These are phyloP conservation scores for Curvularia verruculosa DNA, from an alignment of 2,329 filamentous ascomycete genomes.

Conservation along the genomic window DNA sequence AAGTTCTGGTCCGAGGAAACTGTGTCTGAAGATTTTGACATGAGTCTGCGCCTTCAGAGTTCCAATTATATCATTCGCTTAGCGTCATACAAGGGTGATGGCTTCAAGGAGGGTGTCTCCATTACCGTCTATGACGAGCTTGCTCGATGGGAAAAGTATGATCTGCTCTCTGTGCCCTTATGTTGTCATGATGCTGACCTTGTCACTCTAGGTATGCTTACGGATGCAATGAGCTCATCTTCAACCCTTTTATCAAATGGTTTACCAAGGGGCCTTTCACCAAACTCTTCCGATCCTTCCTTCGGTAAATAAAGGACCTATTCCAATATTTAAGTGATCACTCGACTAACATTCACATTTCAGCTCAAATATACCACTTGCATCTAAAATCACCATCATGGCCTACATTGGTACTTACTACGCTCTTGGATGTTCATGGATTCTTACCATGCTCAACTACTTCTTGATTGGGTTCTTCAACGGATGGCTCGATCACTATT, in stretches of 20 bases:
- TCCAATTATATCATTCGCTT: slow-evolving; percentile 71
- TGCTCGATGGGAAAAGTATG: slow-evolving; percentile 70
- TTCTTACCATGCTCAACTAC: slow-evolving; percentile 73
- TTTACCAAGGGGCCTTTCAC: slow-evolving; percentile 68
- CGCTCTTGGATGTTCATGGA: slow-evolving; percentile 70
- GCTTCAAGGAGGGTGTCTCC: slow-evolving; percentile 76
- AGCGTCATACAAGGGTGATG: slow-evolving; percentile 70
- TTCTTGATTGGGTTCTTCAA: slow-evolving; percentile 74
- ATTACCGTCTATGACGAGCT: slow-evolving; percentile 76
- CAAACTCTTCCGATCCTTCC: slow-evolving; percentile 65
- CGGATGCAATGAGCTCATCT: slow-evolving; percentile 73
- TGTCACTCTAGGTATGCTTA: slow-evolving; percentile 59
- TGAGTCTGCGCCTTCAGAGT: slow-evolving; percentile 73
- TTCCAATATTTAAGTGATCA: neutral
- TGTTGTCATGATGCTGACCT: slow-evolving; percentile 3
- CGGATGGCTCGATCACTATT: slow-evolving; percentile 79
- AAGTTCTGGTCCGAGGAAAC: slow-evolving; percentile 77
- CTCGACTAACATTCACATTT: neutral
- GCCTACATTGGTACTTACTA: slow-evolving; percentile 76
- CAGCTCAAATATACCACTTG: slow-evolving; percentile 64
- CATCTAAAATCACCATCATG: slow-evolving; percentile 73
- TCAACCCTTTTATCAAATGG: slow-evolving; percentile 70
- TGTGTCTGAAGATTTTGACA: slow-evolving; percentile 80
- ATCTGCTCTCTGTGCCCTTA: too few species aligned
- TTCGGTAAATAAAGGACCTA: slow-evolving; percentile 42